These are phyloP conservation scores for Xylogone sp. DNA, from an alignment of 2,329 filamentous ascomycete genomes.

Conservation along the genomic window DNA sequence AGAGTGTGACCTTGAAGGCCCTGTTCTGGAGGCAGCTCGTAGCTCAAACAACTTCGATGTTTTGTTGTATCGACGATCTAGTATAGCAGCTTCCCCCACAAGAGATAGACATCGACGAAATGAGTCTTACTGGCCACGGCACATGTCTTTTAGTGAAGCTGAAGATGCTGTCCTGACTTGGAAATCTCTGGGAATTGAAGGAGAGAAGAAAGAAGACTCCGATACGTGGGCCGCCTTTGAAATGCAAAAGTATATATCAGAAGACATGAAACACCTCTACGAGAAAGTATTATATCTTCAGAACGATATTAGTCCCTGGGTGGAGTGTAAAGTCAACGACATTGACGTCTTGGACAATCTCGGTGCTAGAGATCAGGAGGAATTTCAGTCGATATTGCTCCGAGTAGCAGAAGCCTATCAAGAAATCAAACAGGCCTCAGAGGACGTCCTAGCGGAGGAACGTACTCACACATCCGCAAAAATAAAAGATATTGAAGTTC, in stretches of 20 bases:
- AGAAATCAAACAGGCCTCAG: constrained; percentile 60
- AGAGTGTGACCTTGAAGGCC: constrained; percentile 50
- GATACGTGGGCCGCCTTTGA: constrained; percentile 29
- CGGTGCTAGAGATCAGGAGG: constrained; percentile 59
- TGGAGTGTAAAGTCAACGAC: constrained; percentile 49
- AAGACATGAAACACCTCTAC: constrained; percentile 55
- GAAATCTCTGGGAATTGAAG: constrained; percentile 48
- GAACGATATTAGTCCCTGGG: constrained; percentile 56
- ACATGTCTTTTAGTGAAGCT: constrained; percentile 71
- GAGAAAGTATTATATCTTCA: constrained; percentile 48
- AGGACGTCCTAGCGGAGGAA: constrained; percentile 68
- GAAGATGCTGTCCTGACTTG: constrained; percentile 71
- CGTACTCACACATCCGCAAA: constrained; percentile 64
- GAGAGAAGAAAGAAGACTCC: constrained; percentile 29
- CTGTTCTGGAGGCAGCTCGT: constrained; percentile 45
- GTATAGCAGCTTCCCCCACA: constrained; percentile 35
- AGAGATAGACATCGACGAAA: constrained; percentile 33
- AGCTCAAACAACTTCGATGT: constrained; percentile 39
- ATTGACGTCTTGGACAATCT: constrained; percentile 58
- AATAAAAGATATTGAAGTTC: constrained; percentile 73
- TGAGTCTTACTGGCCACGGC: constrained; percentile 64
- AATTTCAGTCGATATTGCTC: constrained; percentile 64
- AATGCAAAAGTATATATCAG: constrained; percentile 36
- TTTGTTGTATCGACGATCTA: constrained; percentile 60
- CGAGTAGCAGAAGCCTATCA: constrained; percentile 69